Base-by-base conservation (phyloP, 495 filamentous ascomycete species). In the Xylaria bambusicola region DNA sequence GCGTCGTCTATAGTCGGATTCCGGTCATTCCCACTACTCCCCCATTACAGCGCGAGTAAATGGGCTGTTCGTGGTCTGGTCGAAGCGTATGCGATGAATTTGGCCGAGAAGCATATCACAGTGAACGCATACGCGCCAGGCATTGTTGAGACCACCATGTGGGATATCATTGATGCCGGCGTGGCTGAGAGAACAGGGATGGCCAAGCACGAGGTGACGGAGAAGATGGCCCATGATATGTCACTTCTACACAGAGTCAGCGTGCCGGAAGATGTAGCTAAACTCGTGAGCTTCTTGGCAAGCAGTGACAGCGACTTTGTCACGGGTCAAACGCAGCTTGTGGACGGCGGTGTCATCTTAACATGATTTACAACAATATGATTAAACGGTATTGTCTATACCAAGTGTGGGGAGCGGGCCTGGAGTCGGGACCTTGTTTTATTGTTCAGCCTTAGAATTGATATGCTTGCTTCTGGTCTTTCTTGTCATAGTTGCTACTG, bases 61-160 rank as follows among this genome's bases (percentile, higher is more conserved):
- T 86, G 74, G 72, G 85, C 85, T 1, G 84, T 88, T 1, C 71
- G 84, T 3, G 84, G 84, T 0, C 63, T 88, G 48, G 82, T 75
- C 2, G 78, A 86, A 62, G 79, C 72, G 1, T 84, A 84, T 52
- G 83, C 84, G 0, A 80, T 83, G 76, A 81, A 85, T 61, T 71
- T 82, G 64, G 85, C 80, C 0, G 44, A 61, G 49, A 77, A 86
- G 55, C 71, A 79, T 44, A 88, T 88, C 66, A 86, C 84, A 1
- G 84, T 76, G 6, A 87, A 87, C 61, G 77, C 80, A 5, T 87
- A 86, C 58, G 85, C 82, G 0, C 85, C 85, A 0, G 85, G 86
- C 0, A 82, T 87, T 52, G 81, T 88, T 1, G 82, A 77, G 0
- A 88, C 85, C 3, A 68, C 71, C 0, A 86, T 86, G 82, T 86